Conservation (phyloP, 208 protist genomes). For the Crithidia brevicula region DNA sequence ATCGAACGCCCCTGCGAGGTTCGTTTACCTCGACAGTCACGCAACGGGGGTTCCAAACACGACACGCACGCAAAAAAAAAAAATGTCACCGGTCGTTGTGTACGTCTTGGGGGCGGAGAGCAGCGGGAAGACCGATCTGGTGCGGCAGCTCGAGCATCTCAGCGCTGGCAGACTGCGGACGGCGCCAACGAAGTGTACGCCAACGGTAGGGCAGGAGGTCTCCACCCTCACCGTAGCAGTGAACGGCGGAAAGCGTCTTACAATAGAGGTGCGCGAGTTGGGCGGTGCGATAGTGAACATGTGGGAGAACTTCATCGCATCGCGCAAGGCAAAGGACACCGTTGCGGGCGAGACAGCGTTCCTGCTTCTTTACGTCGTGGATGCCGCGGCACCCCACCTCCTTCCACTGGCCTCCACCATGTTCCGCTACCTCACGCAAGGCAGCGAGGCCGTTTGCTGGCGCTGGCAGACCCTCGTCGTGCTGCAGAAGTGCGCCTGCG, state of each 20-base stretch:
- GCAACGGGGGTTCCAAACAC: too few relatives aligned
- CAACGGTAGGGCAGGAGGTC: conserved; percentile 81
- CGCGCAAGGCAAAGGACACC: conserved; percentile 31
- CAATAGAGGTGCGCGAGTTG: conserved; percentile 72
- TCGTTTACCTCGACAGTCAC: too few relatives aligned
- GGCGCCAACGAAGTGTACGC: conserved; percentile 29
- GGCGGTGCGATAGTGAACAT: conserved; percentile 55
- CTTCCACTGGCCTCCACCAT: conserved; percentile 46
- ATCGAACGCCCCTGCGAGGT: too few relatives aligned
- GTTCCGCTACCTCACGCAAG: conserved; percentile 42
- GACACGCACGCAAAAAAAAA: not conserved
- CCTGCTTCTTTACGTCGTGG: conserved; percentile 73
- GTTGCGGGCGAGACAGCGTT: conserved; percentile 10
- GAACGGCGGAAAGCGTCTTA: conserved; percentile 11
- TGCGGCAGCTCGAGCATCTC: conserved; percentile 56
- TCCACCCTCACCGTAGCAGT: conserved; percentile 25
- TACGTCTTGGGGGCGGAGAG: conserved; percentile 77
- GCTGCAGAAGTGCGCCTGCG: conserved; percentile 62
- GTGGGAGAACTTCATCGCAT: conserved; percentile 75
- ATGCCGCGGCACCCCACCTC: conserved; percentile 62
- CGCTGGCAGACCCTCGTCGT: conserved; percentile 64
- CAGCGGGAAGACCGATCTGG: conserved; percentile 73
- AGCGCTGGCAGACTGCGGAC: conserved; percentile 29
- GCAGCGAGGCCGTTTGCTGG: conserved; percentile 35
- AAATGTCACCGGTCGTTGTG: conserved; percentile 24